phyloP scores from a whole-genome alignment of 805 yeast genomes.

The Sugiyamaella boreocaroliniensis region DNA sequence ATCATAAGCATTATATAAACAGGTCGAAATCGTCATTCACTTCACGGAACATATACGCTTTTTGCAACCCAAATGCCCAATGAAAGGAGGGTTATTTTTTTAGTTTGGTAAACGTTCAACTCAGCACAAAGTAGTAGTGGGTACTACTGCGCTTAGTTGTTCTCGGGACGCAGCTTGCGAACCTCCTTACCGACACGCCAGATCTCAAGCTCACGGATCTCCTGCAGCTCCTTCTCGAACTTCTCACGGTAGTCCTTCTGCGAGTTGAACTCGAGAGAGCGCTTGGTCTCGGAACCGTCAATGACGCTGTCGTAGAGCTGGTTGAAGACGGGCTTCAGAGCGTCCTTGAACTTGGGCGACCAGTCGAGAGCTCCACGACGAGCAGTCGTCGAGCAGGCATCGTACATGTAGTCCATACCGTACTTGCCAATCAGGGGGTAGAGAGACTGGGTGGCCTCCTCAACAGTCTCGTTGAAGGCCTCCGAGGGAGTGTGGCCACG shows the following conservation, averaged over 20 bases:
- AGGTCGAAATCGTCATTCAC: slow-evolving; percentile 20
- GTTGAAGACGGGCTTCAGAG: slow-evolving; percentile 96
- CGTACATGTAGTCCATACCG: slow-evolving; percentile 99
- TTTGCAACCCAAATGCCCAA: slow-evolving; percentile 12
- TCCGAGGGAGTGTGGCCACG: slow-evolving; percentile 99
- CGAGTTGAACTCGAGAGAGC: slow-evolving; percentile 98
- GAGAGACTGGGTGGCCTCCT: slow-evolving; percentile 98
- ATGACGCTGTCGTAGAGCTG: slow-evolving; percentile 91
- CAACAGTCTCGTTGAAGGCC: slow-evolving; percentile 99
- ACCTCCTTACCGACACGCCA: slow-evolving; percentile 99
- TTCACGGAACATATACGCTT: slow-evolving; percentile 22
- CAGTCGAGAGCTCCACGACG: slow-evolving; percentile 99
- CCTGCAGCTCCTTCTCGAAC: slow-evolving; percentile 87
- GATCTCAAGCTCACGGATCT: slow-evolving; percentile 96
- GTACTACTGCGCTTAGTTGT: slow-evolving; percentile 49
- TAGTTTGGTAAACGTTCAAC: not conserved
- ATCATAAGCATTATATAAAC: slow-evolving; percentile 2
- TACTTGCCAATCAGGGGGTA: slow-evolving; percentile 98
- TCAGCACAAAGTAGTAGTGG: not conserved
- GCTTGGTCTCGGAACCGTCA: slow-evolving; percentile 95
- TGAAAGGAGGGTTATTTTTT: slow-evolving; percentile 1
- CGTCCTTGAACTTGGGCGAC: slow-evolving; percentile 98
- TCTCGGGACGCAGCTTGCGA: slow-evolving; percentile 99
- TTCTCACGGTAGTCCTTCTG: slow-evolving; percentile 96
- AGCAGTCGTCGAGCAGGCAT: slow-evolving; percentile 99